Base-by-base conservation (phyloP, 805 yeast species). In the Candida methanosorbosa region DNA sequence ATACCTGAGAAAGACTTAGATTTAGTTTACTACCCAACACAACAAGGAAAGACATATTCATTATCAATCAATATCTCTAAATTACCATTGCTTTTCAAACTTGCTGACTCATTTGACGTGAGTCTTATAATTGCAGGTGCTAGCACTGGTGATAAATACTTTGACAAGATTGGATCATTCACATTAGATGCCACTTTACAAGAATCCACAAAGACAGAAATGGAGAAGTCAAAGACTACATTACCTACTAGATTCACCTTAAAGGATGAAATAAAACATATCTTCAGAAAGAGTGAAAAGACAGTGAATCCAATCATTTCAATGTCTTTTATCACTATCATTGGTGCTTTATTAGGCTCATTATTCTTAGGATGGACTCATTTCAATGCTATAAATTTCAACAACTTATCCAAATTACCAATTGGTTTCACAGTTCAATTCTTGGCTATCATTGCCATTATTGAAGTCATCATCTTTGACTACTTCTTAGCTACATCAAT, bases 401-500 rank as follows among this genome's bases (percentile, higher is more conserved):
- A 62, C 26, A 48, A 64, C 18, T 45, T 65, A 5, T 30, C 46
- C 9, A 63, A 62, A 36, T 47, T 61, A 22, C 50, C 61, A 17
- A 29, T 38, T 5, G 46, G 57, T 11, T 51, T 52, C 48, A 59
- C 64, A 33, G 53, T 67, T 18, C 67, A 66, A 3, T 75, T 80
- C 42, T 50, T 78, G 32, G 54, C 53, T 1, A 52, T 73, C 1
- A 50, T 81, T 16, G 56, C 65, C 7, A 65, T 70, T 5, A 62
- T 69, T 40, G 87, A 81, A 55, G 47, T 52, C 21, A 59, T 67
- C 11, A 78, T 81, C 39, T 49, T 72, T 39, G 66, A 63, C 40
- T 81, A 81, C 58, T 81, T 68, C 57, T 50, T 71, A 44, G 71
- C 74, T 15, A 63, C 73, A 24, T 66, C 80, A 13, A 78, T 81